Conservation (phyloP, 768 basidiomycete species). For the Auriculariales sp. region DNA sequence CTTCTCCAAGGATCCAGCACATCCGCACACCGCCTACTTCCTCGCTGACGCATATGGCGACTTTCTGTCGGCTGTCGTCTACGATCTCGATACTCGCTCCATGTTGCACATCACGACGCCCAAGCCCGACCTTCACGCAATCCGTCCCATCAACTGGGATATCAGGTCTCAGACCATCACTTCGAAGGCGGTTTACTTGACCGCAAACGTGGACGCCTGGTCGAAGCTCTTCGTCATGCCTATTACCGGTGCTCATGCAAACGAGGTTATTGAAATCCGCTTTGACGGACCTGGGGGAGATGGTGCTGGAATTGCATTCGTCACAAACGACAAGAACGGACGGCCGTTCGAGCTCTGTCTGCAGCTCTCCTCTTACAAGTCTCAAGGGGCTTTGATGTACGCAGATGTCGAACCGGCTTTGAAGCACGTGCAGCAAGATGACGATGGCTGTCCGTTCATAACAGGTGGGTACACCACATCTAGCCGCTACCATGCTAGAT, state of each 20-base stretch:
- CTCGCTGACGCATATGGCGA: conserved; percentile 25
- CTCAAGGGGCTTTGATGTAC: conserved; percentile 16
- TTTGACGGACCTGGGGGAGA: conserved; percentile 7
- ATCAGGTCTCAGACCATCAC: conserved; percentile 13
- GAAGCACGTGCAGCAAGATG: conserved; percentile 10
- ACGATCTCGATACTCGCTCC: conserved; percentile 16
- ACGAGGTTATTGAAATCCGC: conserved; percentile 18
- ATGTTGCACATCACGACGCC: conserved; percentile 26
- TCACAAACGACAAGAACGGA: conserved; percentile 19
- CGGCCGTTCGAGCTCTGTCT: conserved; percentile 19
- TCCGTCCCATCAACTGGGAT: conserved; percentile 23
- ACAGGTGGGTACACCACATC: conserved; percentile 1
- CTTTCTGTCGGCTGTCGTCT: conserved; percentile 21
- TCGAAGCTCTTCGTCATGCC: conserved; percentile 16
- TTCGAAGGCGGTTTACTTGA: conserved; percentile 17
- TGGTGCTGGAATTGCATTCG: not conserved
- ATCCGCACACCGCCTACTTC: conserved; percentile 19
- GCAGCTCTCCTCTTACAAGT: conserved; percentile 17
- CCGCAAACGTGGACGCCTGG: conserved; percentile 27
- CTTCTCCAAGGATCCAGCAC: conserved; percentile 19
- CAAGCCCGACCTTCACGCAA: conserved; percentile 15
- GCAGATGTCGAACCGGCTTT: conserved; percentile 17
- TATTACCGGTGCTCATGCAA: conserved; percentile 15
- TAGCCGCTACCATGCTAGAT: not conserved
- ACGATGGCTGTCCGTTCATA: conserved; percentile 15